Conservation (phyloP, 163 green algal genomes). For the Volvox carteri region DNA sequence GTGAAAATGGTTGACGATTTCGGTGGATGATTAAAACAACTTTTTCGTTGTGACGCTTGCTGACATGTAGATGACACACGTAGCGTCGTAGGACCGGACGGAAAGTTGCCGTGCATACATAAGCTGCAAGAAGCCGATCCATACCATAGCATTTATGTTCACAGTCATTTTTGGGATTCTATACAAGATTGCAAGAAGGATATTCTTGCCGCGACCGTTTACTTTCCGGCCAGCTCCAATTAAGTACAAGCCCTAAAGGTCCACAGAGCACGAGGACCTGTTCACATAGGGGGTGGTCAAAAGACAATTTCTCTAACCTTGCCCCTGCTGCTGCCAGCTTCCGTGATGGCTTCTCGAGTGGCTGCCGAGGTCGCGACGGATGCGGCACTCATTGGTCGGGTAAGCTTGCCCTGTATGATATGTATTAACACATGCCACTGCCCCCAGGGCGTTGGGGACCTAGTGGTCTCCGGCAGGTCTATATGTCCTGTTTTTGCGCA, state of each 20-base stretch:
- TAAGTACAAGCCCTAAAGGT: too few relatives aligned
- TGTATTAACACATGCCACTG: not conserved
- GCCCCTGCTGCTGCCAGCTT: not conserved
- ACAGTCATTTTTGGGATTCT: too few relatives aligned
- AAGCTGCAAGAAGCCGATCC: not conserved
- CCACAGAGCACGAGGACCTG: too few relatives aligned
- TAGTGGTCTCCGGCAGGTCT: too few relatives aligned
- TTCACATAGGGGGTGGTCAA: too few relatives aligned
- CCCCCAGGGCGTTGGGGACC: too few relatives aligned
- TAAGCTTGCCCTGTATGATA: not conserved
- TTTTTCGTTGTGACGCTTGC: conserved; percentile 1
- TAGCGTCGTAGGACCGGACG: not conserved
- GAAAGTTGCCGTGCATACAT: not conserved
- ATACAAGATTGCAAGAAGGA: too few relatives aligned
- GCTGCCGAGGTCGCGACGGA: conserved; percentile 16
- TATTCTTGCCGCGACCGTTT: not conserved
- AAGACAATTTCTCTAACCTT: not conserved
- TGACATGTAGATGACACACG: conserved; percentile 1
- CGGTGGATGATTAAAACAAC: not conserved
- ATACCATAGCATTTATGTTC: too few relatives aligned
- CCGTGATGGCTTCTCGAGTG: not conserved
- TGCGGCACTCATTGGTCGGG: conserved; percentile 27
- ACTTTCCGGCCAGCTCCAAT: not conserved
- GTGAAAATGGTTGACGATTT: too few relatives aligned
- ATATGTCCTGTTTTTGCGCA: too few relatives aligned